Base-by-base conservation (phyloP, 805 yeast genomes). In the Spathaspora sp. region DNA sequence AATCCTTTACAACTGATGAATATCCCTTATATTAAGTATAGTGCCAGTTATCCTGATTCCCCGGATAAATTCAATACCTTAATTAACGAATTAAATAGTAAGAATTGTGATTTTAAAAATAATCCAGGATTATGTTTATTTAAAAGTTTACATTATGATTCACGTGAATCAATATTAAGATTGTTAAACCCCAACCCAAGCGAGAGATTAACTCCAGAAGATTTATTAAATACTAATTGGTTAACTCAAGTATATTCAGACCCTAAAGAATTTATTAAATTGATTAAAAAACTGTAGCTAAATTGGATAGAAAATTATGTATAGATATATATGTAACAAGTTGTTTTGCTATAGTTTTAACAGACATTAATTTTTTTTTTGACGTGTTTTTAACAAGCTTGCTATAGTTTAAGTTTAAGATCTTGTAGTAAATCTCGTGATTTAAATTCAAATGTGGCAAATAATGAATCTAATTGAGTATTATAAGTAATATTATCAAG, bases 181-280 rank as follows among this genome's bases (percentile, higher is more conserved):
- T 56, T 73, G 53, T 62, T 74, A 43, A 63, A 72, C 48, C 78
- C 78, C 6, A 53, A 52, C 12, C 62, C 64, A 11, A 44, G 49
- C 1, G 58, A 58, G 42, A 47, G 78, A 45, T 49, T 61, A 17
- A 55, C 60, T 11, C 56, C 67, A 6, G 59, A 57, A n/a, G 65
- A 61, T 38, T 59, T 68, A 16, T 52, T 70, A 26, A 53, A 60
- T 12, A 64, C 75, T 7, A 62, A 63, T 44, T 73, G 79, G 79
- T 57, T 74, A 39, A 53, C 55, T 14, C 75, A 70, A 50, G 72
- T 69, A 7, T 74, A 72, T 52, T 73, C 77, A 16, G 59, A 69
- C 48, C 67, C 75, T 11, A 66, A 66, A 48, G 77, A 72, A 18
- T 59, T 73, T 48, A 48, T 64, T 1, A 49, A 49, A 23, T 53